phyloP scores from a whole-genome alignment of 2,329 filamentous ascomycete genomes.

The Verticillium klebahnii region DNA sequence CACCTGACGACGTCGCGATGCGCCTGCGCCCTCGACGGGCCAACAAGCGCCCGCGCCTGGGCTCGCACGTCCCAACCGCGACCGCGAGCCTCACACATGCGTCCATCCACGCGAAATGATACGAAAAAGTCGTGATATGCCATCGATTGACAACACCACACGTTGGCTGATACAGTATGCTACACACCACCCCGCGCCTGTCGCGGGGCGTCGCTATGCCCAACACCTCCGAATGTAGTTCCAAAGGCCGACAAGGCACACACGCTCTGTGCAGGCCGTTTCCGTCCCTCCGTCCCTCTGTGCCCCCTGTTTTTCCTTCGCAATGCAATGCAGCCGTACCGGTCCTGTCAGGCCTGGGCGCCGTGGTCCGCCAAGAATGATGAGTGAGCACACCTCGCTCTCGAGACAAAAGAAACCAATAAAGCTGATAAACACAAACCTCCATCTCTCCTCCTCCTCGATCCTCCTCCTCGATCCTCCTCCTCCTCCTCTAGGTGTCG shows the following conservation, averaged over 20 bases:
- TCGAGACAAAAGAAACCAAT: background rate
- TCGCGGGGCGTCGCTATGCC: background rate
- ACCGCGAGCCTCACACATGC: no score
- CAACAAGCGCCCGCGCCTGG: no score
- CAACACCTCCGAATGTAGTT: background rate
- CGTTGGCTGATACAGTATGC: background rate
- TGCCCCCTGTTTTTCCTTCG: no score
- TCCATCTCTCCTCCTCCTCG: background rate
- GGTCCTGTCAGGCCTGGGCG: no score
- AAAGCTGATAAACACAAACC: background rate
- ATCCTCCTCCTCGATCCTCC: background rate
- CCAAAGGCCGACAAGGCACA: background rate
- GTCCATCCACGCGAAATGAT: no score
- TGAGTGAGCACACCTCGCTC: background rate
- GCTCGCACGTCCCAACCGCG: no score
- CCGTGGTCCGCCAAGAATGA: background rate
- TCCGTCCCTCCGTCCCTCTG: background rate
- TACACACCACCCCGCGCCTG: background rate
- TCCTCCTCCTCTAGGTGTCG: constrained; percentile 31
- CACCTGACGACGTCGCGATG: no score
- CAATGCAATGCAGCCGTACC: background rate
- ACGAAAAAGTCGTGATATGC: no score
- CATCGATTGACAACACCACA: background rate
- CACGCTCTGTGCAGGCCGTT: background rate
- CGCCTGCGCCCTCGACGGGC: no score